Conservation (phyloP, 202 grass and related monocot species). For the Saccharum hybrid region DNA sequence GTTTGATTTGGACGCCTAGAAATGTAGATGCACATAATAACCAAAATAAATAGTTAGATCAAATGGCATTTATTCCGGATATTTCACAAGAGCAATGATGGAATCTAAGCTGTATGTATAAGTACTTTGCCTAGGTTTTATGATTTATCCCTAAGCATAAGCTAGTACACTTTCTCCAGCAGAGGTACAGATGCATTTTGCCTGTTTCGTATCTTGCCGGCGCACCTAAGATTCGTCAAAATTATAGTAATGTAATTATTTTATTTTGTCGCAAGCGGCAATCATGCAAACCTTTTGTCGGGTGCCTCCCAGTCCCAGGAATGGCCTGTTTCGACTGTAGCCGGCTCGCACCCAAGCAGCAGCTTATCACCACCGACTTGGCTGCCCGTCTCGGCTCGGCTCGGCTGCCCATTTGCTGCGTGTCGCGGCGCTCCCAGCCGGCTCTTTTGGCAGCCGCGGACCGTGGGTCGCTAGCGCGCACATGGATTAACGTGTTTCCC, state of each 20-base stretch:
- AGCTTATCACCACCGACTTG: neutral
- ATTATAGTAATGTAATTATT: neutral
- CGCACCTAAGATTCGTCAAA: conserved; percentile 29
- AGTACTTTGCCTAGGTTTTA: neutral
- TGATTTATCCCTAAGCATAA: neutral
- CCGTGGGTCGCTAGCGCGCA: conserved; percentile 31
- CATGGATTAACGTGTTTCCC: conserved; percentile 61
- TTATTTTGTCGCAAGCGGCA: neutral
- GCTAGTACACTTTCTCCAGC: neutral
- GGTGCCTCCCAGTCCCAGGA: too few relatives aligned
- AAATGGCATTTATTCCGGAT: neutral
- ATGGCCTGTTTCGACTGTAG: neutral
- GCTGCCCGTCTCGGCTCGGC: neutral
- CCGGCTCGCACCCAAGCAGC: neutral
- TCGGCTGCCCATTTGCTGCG: neutral
- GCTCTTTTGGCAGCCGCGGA: too few relatives aligned
- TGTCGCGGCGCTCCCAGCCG: neutral
- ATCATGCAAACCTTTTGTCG: conserved; percentile 23
- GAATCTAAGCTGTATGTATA: neutral
- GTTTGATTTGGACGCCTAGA: too few relatives aligned
- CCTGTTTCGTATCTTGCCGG: conserved; percentile 11
- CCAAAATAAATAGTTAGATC: neutral
- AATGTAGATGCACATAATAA: neutral
- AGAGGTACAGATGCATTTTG: neutral
- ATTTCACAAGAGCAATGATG: neutral